Percentiles rank a stretch among this genome's conserved stretches.
phyloP scores from a whole-genome alignment of 805 yeast species.

The Monosporozyma aerobia region DNA sequence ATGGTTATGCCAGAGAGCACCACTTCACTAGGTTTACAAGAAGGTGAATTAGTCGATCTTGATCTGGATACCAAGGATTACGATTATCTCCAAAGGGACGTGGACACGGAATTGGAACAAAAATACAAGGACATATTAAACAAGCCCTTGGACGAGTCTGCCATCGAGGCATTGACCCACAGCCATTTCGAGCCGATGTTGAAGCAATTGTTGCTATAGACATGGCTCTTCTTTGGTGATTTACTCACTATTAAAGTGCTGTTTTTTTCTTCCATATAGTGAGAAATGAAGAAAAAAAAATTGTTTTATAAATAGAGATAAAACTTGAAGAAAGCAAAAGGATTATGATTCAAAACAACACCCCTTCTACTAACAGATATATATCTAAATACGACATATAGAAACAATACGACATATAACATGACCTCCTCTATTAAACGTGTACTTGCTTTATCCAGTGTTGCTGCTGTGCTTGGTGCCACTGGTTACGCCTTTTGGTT shows the following conservation, averaged over 20 bases:
- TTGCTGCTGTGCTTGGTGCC: conserved; percentile 40
- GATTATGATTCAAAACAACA: not conserved
- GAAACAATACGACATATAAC: not conserved
- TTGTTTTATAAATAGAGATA: not conserved
- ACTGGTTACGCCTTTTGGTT: conserved; percentile 79
- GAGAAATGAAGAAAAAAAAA: not conserved
- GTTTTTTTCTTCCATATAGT: not conserved
- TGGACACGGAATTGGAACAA: conserved; percentile 22
- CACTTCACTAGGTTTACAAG: conserved; percentile 41
- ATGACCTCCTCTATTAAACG: not conserved
- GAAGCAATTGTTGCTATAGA: not conserved
- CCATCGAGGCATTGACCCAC: conserved; percentile 19
- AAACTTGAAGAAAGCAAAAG: not conserved
- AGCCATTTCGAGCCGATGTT: not conserved
- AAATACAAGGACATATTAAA: conserved; percentile 23
- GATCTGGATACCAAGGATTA: conserved; percentile 27
- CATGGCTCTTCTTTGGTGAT: not conserved
- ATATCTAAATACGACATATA: not conserved
- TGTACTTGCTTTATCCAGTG: conserved; percentile 2
- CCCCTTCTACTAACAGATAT: not conserved
- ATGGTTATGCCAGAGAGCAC: conserved; percentile 34
- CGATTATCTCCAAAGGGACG: conserved; percentile 13
- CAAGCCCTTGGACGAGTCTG: conserved; percentile 12
- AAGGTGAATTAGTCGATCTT: conserved; percentile 39
- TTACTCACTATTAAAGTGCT: not conserved